A percentile compares a stretch with the other conserved stretches of the same genome.
phyloP scores from a whole-genome alignment of 495 filamentous ascomycete genomes.

The Hypoxylon perforatum region DNA sequence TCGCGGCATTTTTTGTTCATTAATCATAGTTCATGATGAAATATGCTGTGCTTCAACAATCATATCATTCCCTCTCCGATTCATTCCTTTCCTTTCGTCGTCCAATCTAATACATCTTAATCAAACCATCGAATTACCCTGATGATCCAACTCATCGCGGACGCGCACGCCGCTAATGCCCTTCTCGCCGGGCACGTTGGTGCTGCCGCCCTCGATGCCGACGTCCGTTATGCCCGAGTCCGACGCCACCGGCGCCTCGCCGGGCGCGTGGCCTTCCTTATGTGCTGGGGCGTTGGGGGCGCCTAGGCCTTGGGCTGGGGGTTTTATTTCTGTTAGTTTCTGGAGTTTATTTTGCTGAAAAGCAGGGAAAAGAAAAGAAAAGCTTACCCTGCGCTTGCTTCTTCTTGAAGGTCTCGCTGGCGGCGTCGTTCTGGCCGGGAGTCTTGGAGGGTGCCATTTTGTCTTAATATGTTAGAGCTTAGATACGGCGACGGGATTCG shows the following conservation, averaged over 20 bases:
- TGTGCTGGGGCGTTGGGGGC: conserved; percentile 36
- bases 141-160: conserved; percentile 27
- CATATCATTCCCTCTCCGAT: no score
- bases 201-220: conserved; percentile 34
- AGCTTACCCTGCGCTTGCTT: conserved; percentile 35
- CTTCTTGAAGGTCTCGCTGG: conserved; percentile 40
- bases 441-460: conserved; percentile 37
- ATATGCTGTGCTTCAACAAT: no score
- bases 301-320: conserved; percentile 38
- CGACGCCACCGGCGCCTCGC: conserved; percentile 39
- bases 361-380: neutral
- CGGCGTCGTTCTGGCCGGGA: conserved; percentile 36
- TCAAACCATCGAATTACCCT: conserved; percentile 38
- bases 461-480: neutral
- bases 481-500: no score
- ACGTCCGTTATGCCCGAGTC: conserved; percentile 32
- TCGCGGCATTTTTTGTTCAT: no score
- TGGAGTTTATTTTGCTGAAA: neutral
- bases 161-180: conserved; percentile 32
- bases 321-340: conserved; percentile 9
- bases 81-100: no score
- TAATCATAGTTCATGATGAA: no score
- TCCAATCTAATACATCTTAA: no score
- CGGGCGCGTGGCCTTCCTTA: conserved; percentile 31
- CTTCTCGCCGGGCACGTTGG: conserved; percentile 36